Conservation (phyloP, 352 stramenopile species). For the Pelagophyceae sp. region DNA sequence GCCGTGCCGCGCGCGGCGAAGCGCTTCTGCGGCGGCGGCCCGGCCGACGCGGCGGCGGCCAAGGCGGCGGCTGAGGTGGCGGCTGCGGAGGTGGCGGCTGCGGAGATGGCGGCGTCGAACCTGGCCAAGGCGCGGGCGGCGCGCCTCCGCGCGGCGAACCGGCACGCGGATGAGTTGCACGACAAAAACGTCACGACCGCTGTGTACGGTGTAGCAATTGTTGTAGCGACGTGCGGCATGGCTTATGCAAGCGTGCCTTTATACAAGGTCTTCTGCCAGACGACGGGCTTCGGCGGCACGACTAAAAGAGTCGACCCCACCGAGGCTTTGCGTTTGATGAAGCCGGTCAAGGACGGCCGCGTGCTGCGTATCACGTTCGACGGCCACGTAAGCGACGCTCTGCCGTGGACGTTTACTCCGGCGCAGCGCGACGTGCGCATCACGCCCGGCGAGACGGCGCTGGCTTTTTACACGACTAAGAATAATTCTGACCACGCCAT, state of each 20-base stretch:
- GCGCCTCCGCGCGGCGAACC: background rate
- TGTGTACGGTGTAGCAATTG: slow-evolving; percentile 82
- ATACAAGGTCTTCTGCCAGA: slow-evolving; percentile 99
- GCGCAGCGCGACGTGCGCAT: slow-evolving; percentile 83
- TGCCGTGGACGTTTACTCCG: slow-evolving; percentile 93
- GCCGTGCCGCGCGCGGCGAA: too few species aligned
- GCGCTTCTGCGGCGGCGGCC: too few species aligned
- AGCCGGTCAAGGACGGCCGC: slow-evolving; percentile 71
- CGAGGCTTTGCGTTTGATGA: slow-evolving; percentile 64
- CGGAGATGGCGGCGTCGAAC: too few species aligned
- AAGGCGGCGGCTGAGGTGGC: too few species aligned
- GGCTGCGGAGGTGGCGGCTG: too few species aligned
- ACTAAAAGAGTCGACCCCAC: slow-evolving; percentile 49
- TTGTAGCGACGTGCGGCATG: slow-evolving; percentile 80
- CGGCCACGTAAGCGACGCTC: slow-evolving; percentile 77
- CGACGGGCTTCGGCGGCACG: slow-evolving; percentile 81
- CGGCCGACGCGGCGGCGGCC: too few species aligned
- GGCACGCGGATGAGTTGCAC: slow-evolving; percentile 35
- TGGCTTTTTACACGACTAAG: slow-evolving; percentile 92
- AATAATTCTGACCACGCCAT: slow-evolving; percentile 94
- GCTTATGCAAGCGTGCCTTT: slow-evolving; percentile 93
- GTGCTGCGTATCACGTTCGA: slow-evolving; percentile 94
- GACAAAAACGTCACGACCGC: slow-evolving; percentile 77
- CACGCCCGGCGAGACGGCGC: slow-evolving; percentile 92
- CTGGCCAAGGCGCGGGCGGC: too few species aligned